Base-by-base conservation (phyloP, 495 filamentous ascomycete genomes). In the Talaromyces borbonicus region DNA sequence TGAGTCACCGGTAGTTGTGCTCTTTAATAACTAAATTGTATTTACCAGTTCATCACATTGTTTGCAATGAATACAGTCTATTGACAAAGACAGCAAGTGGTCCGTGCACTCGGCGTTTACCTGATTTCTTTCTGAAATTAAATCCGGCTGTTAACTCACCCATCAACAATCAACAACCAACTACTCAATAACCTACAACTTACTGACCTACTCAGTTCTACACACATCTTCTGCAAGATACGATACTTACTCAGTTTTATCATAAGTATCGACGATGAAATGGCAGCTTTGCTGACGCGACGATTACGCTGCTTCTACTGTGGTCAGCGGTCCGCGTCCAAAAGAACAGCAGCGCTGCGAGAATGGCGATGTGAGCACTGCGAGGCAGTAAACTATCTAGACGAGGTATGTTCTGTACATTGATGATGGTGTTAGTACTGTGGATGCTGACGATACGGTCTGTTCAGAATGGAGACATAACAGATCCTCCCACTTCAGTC, bases 361-460 rank as follows among this genome's bases (percentile, higher is more conserved):
- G 71, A 77, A 56, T 92, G 84, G 65, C 68, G 77, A 14, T 94
- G 87, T 55, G 56, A 70, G 8, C 65, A 77, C 45, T 94, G 87
- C 66, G 84, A 88, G 49, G 81, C 86, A 16, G 77, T 81, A 47
- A 95, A 94, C 63, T 85, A 81, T 63, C 66, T 93, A 7, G 89
- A 95, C 56, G 61, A 77, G 62, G 73, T 75, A 52, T 26, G 60
- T 59, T 49, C 30, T 15, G 36, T 36, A 24, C 12, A 7, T 16
- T 16, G 23, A 15, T 43, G 26, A 12, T 1, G 9, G 26, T 42
- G 25, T 45, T 43, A 25, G 52, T 52, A 49, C 58, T 45, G 49
- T 59, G 23, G 44, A 48, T 16, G 23, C 29, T 23, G 43, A 32
- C n/a, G 15, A 22, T 16, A 20, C 39, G 20, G 29, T 43, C 27